Evolutionary conservation across 2,329 filamentous ascomycete genomes (phyloP).

Genomic region (Exophiala viscosa): DNA sequence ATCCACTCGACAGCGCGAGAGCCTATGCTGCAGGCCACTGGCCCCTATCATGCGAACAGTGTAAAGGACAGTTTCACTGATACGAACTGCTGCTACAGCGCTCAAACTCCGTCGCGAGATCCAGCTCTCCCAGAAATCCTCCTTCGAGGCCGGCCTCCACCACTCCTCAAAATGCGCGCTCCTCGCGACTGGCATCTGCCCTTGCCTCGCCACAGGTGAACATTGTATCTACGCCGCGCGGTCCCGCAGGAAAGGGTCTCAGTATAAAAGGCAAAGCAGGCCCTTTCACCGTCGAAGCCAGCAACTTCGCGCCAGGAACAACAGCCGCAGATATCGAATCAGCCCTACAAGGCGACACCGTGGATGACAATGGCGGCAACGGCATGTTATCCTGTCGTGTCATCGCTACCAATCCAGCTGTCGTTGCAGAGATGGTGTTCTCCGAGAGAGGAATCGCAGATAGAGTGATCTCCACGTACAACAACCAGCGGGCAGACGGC

Average conservation of each 20-base stretch:
- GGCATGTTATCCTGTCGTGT: slow-evolving; percentile 55
- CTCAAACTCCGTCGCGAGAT: slow-evolving; percentile 31
- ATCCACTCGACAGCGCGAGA: neutral
- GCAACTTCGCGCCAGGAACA: slow-evolving; percentile 64
- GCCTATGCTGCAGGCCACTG: neutral
- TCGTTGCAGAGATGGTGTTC: slow-evolving; percentile 60
- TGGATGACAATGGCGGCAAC: slow-evolving; percentile 24
- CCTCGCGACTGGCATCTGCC: slow-evolving; percentile 31
- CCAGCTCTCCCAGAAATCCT: slow-evolving; percentile 17
- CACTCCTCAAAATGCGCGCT: slow-evolving; percentile 35
- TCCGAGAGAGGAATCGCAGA: slow-evolving; percentile 54
- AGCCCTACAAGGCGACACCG: slow-evolving; percentile 49
- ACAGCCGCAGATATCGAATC: slow-evolving; percentile 63
- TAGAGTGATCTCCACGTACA: slow-evolving; percentile 58
- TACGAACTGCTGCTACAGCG: slow-evolving; percentile 30
- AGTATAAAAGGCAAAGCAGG: slow-evolving; percentile 55
- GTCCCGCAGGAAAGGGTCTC: slow-evolving; percentile 36
- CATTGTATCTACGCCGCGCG: slow-evolving; percentile 34
- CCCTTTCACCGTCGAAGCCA: slow-evolving; percentile 56
- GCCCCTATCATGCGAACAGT: neutral
- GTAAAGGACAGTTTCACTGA: slow-evolving; percentile 11
- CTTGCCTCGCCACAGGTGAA: slow-evolving; percentile 31
- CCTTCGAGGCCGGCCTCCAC: slow-evolving; percentile 29
- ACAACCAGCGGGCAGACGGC: slow-evolving; percentile 63
- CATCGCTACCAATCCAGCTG: slow-evolving; percentile 49